These are phyloP conservation scores for Salix dunnii DNA, from an alignment of 345 rosid species.

Conservation along the genomic window DNA sequence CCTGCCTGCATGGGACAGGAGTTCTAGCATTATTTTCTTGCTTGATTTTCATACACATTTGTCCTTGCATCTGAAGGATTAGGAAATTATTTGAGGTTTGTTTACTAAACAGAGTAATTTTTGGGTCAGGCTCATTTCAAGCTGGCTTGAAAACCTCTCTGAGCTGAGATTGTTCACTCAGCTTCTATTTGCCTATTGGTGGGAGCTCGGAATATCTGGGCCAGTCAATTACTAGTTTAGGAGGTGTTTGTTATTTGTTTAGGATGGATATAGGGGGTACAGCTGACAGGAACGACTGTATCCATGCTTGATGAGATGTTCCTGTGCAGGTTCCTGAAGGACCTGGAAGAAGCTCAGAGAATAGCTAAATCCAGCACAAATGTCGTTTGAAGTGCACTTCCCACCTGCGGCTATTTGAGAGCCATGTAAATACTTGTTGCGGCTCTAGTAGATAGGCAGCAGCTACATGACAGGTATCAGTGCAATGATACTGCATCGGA, in stretches of 20 bases:
- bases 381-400: conserved; percentile 37
- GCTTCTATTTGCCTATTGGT: background rate
- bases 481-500: background rate
- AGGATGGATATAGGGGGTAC: background rate
- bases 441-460: background rate
- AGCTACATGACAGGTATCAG: background rate
- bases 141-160: background rate
- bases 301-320: background rate
- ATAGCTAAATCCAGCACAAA: conserved; percentile 51
- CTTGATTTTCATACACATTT: background rate
- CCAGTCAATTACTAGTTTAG: background rate
- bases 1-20: background rate
- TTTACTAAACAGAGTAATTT: no score
- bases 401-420: background rate
- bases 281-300: background rate
- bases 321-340: conserved; percentile 65
- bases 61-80: background rate
- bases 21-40: background rate
- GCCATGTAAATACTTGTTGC: conserved; percentile 19
- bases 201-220: background rate
- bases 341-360: conserved; percentile 82
- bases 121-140: background rate
- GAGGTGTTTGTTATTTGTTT: background rate
- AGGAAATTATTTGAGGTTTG: background rate
- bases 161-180: background rate